Evolutionary conservation across 768 basidiomycete genomes (phyloP).

Genomic region (Coprinopsis marcescibilis): DNA sequence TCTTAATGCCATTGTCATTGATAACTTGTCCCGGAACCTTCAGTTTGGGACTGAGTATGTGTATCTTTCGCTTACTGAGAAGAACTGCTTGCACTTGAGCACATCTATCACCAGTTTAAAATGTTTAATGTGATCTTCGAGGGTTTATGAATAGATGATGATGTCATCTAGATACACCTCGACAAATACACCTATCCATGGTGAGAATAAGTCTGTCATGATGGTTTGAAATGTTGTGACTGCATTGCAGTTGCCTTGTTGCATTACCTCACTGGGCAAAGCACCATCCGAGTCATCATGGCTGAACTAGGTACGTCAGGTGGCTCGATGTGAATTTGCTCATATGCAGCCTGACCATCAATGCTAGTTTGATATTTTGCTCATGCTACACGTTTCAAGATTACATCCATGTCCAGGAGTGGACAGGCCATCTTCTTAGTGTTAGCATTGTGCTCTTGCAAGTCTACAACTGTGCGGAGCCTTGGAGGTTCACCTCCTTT

Average conservation of each 20-base stretch:
- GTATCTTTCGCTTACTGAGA: too few species aligned
- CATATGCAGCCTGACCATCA: slow-evolving; percentile 35
- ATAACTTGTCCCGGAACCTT: too few species aligned
- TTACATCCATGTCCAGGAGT: slow-evolving; percentile 35
- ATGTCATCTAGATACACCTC: slow-evolving; percentile 15
- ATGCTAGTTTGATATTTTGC: slow-evolving; percentile 25
- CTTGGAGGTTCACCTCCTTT: slow-evolving; percentile 15
- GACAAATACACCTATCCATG: slow-evolving; percentile 6
- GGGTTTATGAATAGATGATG: slow-evolving; percentile 16
- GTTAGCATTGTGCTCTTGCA: slow-evolving; percentile 30
- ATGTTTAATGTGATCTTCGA: slow-evolving; percentile 27
- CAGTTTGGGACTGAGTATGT: too few species aligned
- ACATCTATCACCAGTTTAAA: slow-evolving; percentile 16
- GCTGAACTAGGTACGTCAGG: slow-evolving; percentile 23
- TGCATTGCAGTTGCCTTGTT: slow-evolving; percentile 20
- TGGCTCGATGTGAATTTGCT: slow-evolving; percentile 30
- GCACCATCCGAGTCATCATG: slow-evolving; percentile 27
- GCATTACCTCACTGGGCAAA: slow-evolving; percentile 32
- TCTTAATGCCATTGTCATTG: too few species aligned
- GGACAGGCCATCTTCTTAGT: slow-evolving; percentile 29
- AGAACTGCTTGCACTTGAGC: too few species aligned
- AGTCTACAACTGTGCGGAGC: slow-evolving; percentile 31
- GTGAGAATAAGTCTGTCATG: slow-evolving; percentile 19
- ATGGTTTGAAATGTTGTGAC: slow-evolving; percentile 31
- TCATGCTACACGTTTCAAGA: slow-evolving; percentile 26